phyloP scores from a whole-genome alignment of 2,329 filamentous ascomycete genomes.

The Ramularia collo-cygni region DNA sequence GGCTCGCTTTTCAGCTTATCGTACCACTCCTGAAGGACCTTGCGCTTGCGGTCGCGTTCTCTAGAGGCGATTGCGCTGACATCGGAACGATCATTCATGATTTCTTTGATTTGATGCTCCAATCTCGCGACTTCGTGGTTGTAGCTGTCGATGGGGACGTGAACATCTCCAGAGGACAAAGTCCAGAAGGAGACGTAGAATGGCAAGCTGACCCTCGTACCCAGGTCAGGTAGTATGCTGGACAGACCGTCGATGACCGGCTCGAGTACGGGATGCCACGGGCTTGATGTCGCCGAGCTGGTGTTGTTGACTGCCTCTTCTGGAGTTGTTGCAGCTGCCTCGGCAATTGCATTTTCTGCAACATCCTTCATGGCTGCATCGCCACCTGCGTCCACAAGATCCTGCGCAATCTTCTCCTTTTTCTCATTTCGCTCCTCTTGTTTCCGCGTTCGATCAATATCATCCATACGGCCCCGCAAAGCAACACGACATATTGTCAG shows the following conservation, averaged over 20 bases:
- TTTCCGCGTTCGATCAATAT: slow-evolving; percentile 33
- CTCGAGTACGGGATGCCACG: slow-evolving; percentile 64
- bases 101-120: slow-evolving; percentile 57
- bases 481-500: slow-evolving; percentile 76
- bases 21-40: slow-evolving; percentile 60
- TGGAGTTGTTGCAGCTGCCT: slow-evolving; percentile 2
- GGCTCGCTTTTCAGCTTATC: slow-evolving; percentile 67
- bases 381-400: slow-evolving; percentile 35
- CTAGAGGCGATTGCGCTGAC: slow-evolving; percentile 59
- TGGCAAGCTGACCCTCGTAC: slow-evolving; percentile 64
- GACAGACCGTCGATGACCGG: slow-evolving; percentile 65
- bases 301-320: slow-evolving; percentile 3
- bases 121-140: slow-evolving; percentile 65
- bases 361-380: slow-evolving; percentile 47
- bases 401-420: slow-evolving; percentile 10
- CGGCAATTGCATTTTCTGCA: slow-evolving; percentile 10
- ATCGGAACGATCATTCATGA: slow-evolving; percentile 67
- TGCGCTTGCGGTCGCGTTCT: slow-evolving; percentile 64
- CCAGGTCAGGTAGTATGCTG: slow-evolving; percentile 53
- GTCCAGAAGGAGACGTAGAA: slow-evolving; percentile 94
- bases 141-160: slow-evolving; percentile 70
- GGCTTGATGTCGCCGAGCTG: slow-evolving; percentile 14
- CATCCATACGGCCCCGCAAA: slow-evolving; percentile 59
- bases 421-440: slow-evolving; percentile 28
- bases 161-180: slow-evolving; percentile 72